phyloP scores from a whole-genome alignment of 306 rosid genomes.

The Urtica urens region DNA sequence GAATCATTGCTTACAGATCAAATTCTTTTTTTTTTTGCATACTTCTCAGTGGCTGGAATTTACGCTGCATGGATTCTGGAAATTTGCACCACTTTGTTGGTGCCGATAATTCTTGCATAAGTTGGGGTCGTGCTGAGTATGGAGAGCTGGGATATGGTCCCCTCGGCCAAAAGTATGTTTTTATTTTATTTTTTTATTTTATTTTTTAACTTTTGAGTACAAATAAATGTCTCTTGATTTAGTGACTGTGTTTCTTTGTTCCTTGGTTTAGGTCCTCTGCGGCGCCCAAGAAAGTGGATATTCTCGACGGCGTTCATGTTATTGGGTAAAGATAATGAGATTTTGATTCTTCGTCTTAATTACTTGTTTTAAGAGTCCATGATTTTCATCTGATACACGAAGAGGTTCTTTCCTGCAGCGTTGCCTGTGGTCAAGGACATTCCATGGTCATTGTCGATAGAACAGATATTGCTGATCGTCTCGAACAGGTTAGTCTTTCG shows the following conservation, averaged over 20 bases:
- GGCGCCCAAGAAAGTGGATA: constrained; percentile 82
- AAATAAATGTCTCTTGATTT: too few species aligned
- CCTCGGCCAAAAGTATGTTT: constrained; percentile 72
- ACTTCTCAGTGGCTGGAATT: constrained; percentile 72
- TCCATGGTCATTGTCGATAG: constrained; percentile 89
- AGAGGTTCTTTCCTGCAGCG: constrained; percentile 42
- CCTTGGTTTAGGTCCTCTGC: constrained; percentile 66
- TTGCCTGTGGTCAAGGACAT: constrained; percentile 81
- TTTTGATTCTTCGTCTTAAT: neutral
- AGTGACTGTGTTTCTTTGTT: too few species aligned
- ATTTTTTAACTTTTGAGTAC: too few species aligned
- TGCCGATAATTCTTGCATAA: constrained; percentile 93
- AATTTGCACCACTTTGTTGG: constrained; percentile 94
- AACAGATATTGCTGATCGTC: constrained; percentile 56
- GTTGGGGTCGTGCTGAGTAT: constrained; percentile 97
- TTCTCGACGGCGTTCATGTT: constrained; percentile 90
- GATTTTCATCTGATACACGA: neutral
- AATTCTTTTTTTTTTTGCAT: neutral
- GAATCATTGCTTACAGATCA: neutral
- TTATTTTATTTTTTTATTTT: neutral
- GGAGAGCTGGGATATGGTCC: constrained; percentile 99
- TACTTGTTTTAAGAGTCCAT: neutral
- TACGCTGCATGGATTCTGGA: constrained; percentile 99
- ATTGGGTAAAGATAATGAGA: constrained; percentile 41
- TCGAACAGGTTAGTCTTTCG: constrained; percentile 59